Evolutionary conservation across 768 basidiomycete genomes (phyloP), one percentile per base, ranked within the genome.

Genomic region (Xerocomellus intermedius): DNA sequence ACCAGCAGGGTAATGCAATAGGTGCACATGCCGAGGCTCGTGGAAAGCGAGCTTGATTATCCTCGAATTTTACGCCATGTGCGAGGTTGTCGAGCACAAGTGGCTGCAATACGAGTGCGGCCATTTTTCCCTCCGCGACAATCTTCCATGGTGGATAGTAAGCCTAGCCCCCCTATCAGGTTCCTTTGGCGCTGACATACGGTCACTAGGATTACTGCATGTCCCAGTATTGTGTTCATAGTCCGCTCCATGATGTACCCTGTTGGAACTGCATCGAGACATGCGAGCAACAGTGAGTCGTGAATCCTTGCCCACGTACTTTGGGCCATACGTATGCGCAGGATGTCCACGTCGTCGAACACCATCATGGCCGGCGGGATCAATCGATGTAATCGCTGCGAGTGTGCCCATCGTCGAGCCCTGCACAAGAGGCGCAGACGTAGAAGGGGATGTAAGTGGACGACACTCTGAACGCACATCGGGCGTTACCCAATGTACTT

Each of bases 131-230:
- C 37, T 35, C 30, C 32, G 51, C 17, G 42, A 32, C 8, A 17
- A 44, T 30, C 54, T 55, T 35, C 44, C 53, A 12, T 42, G 53
- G 54, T 60, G 50, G 58, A 46, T 55, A 13, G 59, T 58, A 41
- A 50, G 63, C 49, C 10, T 26, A 13, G 6, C 7, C 30, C 13
- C 37, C 17, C 8, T 33, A 12, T 17, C 38, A 14, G 9, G 26
- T 21, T 13, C 16, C 8, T 2, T 22, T 2, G 32, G 28, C 16
- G 19, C 16, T 47, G 43, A 60, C 16, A 36, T 8, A 10, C 24
- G 9, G 24, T 16, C 28, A 9, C 32, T 24, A 49, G 59, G 52
- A 55, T 12, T 39, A 36, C 1, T 43, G 50, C 38, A 33, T 22
- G 19, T 54, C 42, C 17, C 26, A 4, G 14, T 14, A 28, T 24